A percentile compares a stretch with the other conserved stretches of the same genome.
phyloP scores from a whole-genome alignment of 2,329 filamentous ascomycete genomes.

The Aureobasidium lini region DNA sequence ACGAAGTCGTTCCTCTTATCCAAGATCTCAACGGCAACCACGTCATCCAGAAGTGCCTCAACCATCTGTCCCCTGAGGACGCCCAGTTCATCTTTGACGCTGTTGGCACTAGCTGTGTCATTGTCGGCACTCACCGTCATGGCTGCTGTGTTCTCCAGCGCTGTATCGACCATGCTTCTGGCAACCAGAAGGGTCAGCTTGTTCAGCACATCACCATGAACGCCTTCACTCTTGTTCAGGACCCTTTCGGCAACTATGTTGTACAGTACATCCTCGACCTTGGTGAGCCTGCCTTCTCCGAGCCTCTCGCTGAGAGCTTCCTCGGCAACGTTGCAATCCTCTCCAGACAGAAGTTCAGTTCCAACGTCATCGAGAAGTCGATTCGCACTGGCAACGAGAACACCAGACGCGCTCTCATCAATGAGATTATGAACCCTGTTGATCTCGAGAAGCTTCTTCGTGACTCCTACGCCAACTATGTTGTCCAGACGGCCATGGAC shows the following conservation, averaged over 20 bases:
- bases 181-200: slow-evolving; percentile 78
- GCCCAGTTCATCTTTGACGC: slow-evolving; percentile 96
- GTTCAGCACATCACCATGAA: slow-evolving; percentile 82
- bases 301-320: slow-evolving; percentile 79
- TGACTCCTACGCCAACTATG: slow-evolving; percentile 94
- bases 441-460: slow-evolving; percentile 85
- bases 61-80: slow-evolving; percentile 76
- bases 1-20: slow-evolving; percentile 85
- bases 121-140: slow-evolving; percentile 92
- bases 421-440: slow-evolving; percentile 65
- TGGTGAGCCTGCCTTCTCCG: slow-evolving; percentile 78
- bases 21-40: slow-evolving; percentile 98
- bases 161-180: slow-evolving; percentile 94
- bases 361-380: slow-evolving; percentile 93
- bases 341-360: slow-evolving; percentile 98
- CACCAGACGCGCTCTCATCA: slow-evolving; percentile 73
- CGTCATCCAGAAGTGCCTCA: slow-evolving; percentile 97
- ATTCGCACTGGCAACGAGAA: slow-evolving; percentile 71
- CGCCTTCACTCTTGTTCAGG: slow-evolving; percentile 83
- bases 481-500: slow-evolving; percentile 92
- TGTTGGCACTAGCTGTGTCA: slow-evolving; percentile 77
- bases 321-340: slow-evolving; percentile 60
- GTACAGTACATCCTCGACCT: slow-evolving; percentile 97
- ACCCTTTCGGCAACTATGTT: slow-evolving; percentile 97
- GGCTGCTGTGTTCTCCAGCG: slow-evolving; percentile 97